Evolutionary conservation across 148 eudicot species (phyloP).

Genomic region (Polygonum aviculare): DNA sequence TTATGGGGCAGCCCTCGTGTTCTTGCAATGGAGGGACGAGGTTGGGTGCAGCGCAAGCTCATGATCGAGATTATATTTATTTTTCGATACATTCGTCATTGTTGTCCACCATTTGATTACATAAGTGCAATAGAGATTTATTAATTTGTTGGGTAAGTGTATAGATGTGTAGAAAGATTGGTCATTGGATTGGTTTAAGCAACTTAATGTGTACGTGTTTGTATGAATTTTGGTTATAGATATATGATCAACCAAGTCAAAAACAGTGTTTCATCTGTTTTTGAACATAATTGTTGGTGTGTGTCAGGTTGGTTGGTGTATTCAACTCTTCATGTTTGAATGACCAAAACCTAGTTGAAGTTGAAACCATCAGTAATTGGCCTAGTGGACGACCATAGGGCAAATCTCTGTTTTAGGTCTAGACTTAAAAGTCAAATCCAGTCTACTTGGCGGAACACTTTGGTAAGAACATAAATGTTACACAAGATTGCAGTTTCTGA

Average conservation of each 20-base stretch:
- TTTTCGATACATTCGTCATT: not conserved
- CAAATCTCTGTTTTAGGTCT: no score
- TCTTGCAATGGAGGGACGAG: constrained; percentile 43
- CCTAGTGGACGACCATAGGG: no score
- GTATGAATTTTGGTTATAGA: not conserved
- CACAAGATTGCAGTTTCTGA: no score
- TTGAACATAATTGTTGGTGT: not conserved
- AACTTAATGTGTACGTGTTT: not conserved
- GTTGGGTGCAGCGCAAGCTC: constrained; percentile 31
- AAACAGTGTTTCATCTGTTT: not conserved
- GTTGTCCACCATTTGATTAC: not conserved
- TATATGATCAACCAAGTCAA: not conserved
- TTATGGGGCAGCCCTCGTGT: constrained; percentile 67
- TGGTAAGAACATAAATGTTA: no score
- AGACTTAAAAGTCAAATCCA: no score
- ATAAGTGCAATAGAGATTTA: not conserved
- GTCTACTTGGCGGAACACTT: no score
- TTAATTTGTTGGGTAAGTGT: constrained; percentile 5
- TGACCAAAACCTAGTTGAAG: no score
- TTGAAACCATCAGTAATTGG: no score
- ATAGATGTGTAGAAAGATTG: constrained; percentile 4
- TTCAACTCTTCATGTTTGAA: no score
- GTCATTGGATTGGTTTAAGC: not conserved
- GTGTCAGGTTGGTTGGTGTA: not conserved
- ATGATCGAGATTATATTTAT: not conserved